These are phyloP conservation scores for Suillus americanus DNA, from an alignment of 768 basidiomycete species.

Conservation along the genomic window DNA sequence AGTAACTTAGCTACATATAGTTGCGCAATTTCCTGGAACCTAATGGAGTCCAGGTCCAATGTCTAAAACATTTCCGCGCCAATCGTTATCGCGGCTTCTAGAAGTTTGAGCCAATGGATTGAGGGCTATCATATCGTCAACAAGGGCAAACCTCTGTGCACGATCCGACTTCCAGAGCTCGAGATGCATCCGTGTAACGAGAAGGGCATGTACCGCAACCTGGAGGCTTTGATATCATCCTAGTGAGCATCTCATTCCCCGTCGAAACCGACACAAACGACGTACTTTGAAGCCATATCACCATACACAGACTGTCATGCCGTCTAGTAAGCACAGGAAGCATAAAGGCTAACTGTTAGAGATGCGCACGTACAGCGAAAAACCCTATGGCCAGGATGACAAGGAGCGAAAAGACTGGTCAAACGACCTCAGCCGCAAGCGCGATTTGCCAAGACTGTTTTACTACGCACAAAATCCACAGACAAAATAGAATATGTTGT, in stretches of 20 bases:
- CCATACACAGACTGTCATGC: not conserved
- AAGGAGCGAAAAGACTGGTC: slow-evolving; percentile 2
- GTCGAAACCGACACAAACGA: not conserved
- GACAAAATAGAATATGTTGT: slow-evolving; percentile 8
- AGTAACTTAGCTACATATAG: too few species aligned
- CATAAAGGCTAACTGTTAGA: not conserved
- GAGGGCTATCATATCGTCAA: not conserved
- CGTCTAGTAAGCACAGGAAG: not conserved
- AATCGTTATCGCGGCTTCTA: not conserved
- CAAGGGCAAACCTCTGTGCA: not conserved
- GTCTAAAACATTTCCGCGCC: not conserved
- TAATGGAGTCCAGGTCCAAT: not conserved
- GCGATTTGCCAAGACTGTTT: not conserved
- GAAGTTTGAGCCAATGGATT: too few species aligned
- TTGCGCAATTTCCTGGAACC: too few species aligned
- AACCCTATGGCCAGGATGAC: not conserved
- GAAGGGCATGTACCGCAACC: slow-evolving; percentile 3
- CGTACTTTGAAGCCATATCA: slow-evolving; percentile 6
- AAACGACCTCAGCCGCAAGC: not conserved
- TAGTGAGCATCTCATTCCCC: not conserved
- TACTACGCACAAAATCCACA: slow-evolving; percentile 3
- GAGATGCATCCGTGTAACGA: slow-evolving; percentile 7
- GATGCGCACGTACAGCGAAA: not conserved
- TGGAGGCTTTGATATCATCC: not conserved
- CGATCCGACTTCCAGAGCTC: slow-evolving; percentile 6